Evolutionary conservation across 2,329 filamentous ascomycete genomes (phyloP), one percentile per base, ranked within the genome.

Genomic region (Lasiodiplodia sp.): DNA sequence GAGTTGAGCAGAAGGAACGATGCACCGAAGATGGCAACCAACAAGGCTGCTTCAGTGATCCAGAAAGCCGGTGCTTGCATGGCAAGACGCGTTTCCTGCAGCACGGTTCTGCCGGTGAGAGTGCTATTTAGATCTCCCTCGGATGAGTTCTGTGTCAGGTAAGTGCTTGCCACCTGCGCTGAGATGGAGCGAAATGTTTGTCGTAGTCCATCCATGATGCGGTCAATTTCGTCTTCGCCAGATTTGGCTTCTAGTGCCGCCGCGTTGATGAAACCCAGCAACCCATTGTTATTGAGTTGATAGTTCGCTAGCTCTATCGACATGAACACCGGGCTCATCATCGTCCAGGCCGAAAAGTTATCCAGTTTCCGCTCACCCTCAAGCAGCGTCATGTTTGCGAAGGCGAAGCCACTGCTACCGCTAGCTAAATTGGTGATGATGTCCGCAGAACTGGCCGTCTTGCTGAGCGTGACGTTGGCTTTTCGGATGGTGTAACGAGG

Each of bases 11-110:
- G 21, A 2, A 57, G 55, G 18, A n/a, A 57, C 10, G 55, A 56
- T 4, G 52, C 21, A 16, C 52, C 52, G 14, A 56, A 56, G 6
- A 56, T 28, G 6, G 52, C 52, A 11, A 34, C 3, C 52, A 56
- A 7, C 52, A 56, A 14, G 5, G 52, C 52, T 14, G 18, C 25
- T 18, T 56, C 52, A 2, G 16, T 56, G 16, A 56, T n/a, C 55
- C 55, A 57, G n/a, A 57, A 57, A 5, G 55, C 28, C 8, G 31
- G 55, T 8, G 55, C 55, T 38, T 57, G 55, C 28, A 57, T 38
- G 7, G 16, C 16, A 6, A 57, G 55, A 18, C 55, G 55, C 18
- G 18, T 37, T 5, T 57, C 55, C 4, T 38, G 28, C 16, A 28
- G 1, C 12, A 57, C 31, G 6, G 55, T 57, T 1, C 3, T 38